Base-by-base conservation (phyloP, 1,284 basidiomycete genomes). In the Ustilago shanxiensis region DNA sequence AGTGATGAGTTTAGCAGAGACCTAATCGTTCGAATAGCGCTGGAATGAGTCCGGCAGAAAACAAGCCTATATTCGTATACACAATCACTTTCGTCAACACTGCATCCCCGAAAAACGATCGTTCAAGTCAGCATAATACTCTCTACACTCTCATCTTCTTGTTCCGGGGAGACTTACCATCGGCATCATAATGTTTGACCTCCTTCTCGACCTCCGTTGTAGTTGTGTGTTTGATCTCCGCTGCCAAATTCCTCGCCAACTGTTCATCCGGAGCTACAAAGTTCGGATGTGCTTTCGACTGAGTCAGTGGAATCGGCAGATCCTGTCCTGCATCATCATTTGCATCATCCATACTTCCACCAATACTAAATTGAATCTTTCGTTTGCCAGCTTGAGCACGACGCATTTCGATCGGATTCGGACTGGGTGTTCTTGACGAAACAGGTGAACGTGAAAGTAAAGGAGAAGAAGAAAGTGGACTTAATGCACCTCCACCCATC, bases 21-120 rank as follows among this genome's bases (percentile, higher is more conserved):
- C 79, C 79, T 5, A 79, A 37, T 35, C 66, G 57, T 50, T 76
- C 69, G 20, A 83, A 75, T 20, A 80, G 37, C 3, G 71, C 70
- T 6, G 80, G 82, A 22, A 83, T 70, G 31, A 77, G 22, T 14
- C 75, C 62, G 2, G 76, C 68, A 2, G 70, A 73, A 45, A 95
- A 85, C 28, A 93, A 84, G 0, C 90, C 93, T 68, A 97, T 95
- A 0, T 94, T 94, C 57, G 90, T 89, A 83, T 97, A 98, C 3
- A 96, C 95, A 53, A 94, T 90, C 3, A 95, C 92, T 87, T 95
- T 96, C 31, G 95, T 95, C 72, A 95, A 39, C 22, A 61, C 41
- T 44, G 41, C 20, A 7, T n/a, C n/a, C 6, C 18, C 20, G 6
- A 33, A 44, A 50, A 4, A 11, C 6, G 14, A 50, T 18, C n/a